A percentile compares a stretch with the other conserved stretches of the same genome.
Evolutionary conservation across 2,329 filamentous ascomycete genomes (phyloP).

Genomic region (Colletotrichum somersetense): DNA sequence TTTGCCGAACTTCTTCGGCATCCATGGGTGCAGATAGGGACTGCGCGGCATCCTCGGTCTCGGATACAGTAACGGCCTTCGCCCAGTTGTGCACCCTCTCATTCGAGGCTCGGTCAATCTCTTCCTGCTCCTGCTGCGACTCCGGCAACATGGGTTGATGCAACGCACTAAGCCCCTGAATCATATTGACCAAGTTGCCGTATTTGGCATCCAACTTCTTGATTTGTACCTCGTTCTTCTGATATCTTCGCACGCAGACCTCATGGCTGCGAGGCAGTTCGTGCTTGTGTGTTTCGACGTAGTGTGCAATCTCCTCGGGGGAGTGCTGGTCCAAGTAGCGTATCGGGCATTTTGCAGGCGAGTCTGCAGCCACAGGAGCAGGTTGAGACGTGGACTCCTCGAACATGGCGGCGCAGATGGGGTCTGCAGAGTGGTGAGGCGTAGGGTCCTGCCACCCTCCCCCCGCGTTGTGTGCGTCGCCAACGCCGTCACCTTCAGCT

Average conservation of each 20-base stretch:
- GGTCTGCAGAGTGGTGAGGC: constrained; percentile 66
- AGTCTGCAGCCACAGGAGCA: constrained; percentile 62
- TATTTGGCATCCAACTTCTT: constrained; percentile 94
- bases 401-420: constrained; percentile 74
- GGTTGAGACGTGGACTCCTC: constrained; percentile 69
- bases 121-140: constrained; percentile 62
- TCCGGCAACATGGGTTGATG: constrained; percentile 88
- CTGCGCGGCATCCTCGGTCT: constrained; percentile 55
- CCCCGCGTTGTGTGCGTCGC: constrained; percentile 22
- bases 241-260: constrained; percentile 90
- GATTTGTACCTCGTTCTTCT: constrained; percentile 87
- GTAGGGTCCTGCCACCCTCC: constrained; percentile 52
- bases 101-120: constrained; percentile 67
- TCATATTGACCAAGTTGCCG: constrained; percentile 92
- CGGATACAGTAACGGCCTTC: constrained; percentile 73
- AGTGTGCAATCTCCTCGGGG: constrained; percentile 91
- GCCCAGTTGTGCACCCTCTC: constrained; percentile 90
- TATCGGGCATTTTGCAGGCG: constrained; percentile 83
- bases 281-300: constrained; percentile 96
- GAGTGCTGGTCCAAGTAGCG: constrained; percentile 93
- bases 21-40: constrained; percentile 45
- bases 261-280: constrained; percentile 94
- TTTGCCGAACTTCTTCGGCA: constrained; percentile 70
- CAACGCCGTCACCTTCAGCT: constrained; percentile 31
- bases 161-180: constrained; percentile 87